Conservation (phyloP, 2,329 filamentous ascomycete species). For the Gremmenia infestans region DNA sequence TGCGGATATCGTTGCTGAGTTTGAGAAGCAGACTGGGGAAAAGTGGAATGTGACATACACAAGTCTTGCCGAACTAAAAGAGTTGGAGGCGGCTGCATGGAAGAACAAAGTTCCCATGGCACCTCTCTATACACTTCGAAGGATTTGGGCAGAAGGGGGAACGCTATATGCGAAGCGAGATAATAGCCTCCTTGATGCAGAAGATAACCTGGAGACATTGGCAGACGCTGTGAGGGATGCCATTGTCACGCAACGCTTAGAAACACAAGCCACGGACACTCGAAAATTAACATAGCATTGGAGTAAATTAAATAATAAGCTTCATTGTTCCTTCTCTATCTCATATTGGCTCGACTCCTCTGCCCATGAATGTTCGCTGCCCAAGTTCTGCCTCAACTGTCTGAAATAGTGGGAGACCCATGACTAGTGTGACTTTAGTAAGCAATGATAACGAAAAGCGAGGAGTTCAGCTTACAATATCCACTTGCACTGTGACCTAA, state of each 20-base stretch:
- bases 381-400: conserved; percentile 16
- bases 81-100: conserved; percentile 57
- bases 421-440: conserved; percentile 5
- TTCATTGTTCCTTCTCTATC: too few species aligned
- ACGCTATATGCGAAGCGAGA: conserved; percentile 66
- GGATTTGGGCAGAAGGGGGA: conserved; percentile 70
- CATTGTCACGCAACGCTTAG: conserved; percentile 9
- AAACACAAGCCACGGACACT: too few species aligned
- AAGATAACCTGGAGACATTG: conserved; percentile 47
- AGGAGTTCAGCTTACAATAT: conserved; percentile 11
- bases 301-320: background rate
- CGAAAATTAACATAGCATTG: too few species aligned
- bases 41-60: conserved; percentile 32
- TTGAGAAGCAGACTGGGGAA: conserved; percentile 35
- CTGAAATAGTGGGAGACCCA: conserved; percentile 16
- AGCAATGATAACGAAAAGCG: background rate
- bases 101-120: conserved; percentile 46
- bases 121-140: conserved; percentile 53
- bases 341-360: conserved; percentile 11
- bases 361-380: conserved; percentile 12
- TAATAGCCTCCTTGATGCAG: conserved; percentile 53
- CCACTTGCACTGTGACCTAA: conserved; percentile 45
- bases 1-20: conserved; percentile 33
- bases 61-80: conserved; percentile 38
- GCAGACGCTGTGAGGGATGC: conserved; percentile 39